phyloP scores from a whole-genome alignment of 1,284 basidiomycete species.

The Clitocybe nebularis region DNA sequence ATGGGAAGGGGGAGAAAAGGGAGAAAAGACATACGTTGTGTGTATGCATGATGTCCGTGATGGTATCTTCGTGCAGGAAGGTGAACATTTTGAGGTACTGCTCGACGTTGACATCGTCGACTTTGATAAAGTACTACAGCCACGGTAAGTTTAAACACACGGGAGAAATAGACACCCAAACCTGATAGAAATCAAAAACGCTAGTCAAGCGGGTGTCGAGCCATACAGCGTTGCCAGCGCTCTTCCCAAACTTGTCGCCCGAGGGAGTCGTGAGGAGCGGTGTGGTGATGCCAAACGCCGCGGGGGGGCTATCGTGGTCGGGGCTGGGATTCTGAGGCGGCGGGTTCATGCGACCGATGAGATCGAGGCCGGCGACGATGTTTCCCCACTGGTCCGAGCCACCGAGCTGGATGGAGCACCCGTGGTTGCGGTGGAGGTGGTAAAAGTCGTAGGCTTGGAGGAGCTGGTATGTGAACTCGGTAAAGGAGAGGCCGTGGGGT shows the following conservation, averaged over 20 bases:
- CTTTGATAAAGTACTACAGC: slow-evolving; percentile 86
- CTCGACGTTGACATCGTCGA: slow-evolving; percentile 79
- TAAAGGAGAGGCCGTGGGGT: slow-evolving; percentile 87
- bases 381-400: slow-evolving; percentile 99
- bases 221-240: slow-evolving; percentile 95
- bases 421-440: slow-evolving; percentile 62
- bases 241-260: slow-evolving; percentile 98
- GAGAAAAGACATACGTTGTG: slow-evolving; percentile 67
- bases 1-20: too few species aligned
- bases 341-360: slow-evolving; percentile 60
- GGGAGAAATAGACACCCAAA: slow-evolving; percentile 26
- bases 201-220: slow-evolving; percentile 74
- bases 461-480: slow-evolving; percentile 97
- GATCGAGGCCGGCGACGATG: slow-evolving; percentile 87
- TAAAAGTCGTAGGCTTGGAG: slow-evolving; percentile 97
- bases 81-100: slow-evolving; percentile 85
- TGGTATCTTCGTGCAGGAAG: slow-evolving; percentile 59
- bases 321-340: slow-evolving; percentile 11
- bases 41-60: slow-evolving; percentile 52
- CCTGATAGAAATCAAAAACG: slow-evolving; percentile 91
- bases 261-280: slow-evolving; percentile 88
- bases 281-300: slow-evolving; percentile 85
- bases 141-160: slow-evolving; percentile 8
- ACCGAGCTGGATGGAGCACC: slow-evolving; percentile 88
- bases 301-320: slow-evolving; percentile 12